Base-by-base conservation (phyloP, 805 yeast genomes). In the Isabelozyma gotoi region DNA sequence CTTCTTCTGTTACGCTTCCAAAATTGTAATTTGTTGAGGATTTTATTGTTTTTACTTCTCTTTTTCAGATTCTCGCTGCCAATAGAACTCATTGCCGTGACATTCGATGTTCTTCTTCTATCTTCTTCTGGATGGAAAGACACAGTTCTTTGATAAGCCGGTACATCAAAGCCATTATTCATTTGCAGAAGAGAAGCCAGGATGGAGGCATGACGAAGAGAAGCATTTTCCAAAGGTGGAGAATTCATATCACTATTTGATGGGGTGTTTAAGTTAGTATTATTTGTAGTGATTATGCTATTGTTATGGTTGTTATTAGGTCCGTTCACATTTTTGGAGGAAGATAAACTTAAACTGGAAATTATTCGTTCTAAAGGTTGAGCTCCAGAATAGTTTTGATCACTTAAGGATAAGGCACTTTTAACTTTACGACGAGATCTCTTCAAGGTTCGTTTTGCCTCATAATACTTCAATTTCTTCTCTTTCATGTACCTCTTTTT, bases 321-420 rank as follows among this genome's bases (percentile, higher is more conserved):
- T n/a, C 24, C 29, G 29, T 24, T 34, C 8, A n/a, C 39, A 8
- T 49, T 49, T 14, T 45, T 45, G 39, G 57, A 59, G 2, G 72
- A 65, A 31, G 53, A 48, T 24, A 68, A 45, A 47, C 75, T 70
- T 31, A 71, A 56, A 12, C 66, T 55, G 6, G 70, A 60, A 44
- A 67, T 60, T 21, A 71, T 70, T 40, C 62, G 52, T 44, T 71
- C 76, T 17, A 70, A 51, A 1, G 74, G 75, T 36, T 63, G 73
- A 3, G 58, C 38, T 2, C 57, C 56, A 11, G 40, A 40, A 1
- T 49, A 44, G 15, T 33, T 42, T 39, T 70, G 59, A 19, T 71
- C 74, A 8, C 65, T 47, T 11, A 68, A 44, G 4, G 71, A 61
- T 15, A 71, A 53, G 0, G 55, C 77, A 47, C 70, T 64, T 43